These are phyloP conservation scores for Rhazya stricta DNA, from an alignment of 257 asterid genomes.

Conservation along the genomic window DNA sequence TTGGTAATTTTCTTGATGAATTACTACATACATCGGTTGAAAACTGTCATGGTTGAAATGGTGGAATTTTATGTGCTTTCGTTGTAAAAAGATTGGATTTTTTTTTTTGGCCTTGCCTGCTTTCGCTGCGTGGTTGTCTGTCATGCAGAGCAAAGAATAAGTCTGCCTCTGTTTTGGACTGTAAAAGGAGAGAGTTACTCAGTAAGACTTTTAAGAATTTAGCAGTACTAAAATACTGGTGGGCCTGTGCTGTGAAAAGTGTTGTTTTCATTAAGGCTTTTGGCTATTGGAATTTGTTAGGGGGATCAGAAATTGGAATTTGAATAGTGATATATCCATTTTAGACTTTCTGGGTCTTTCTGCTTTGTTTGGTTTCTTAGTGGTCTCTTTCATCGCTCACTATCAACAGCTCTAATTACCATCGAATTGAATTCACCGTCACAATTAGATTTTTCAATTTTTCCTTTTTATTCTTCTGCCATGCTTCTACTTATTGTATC, in stretches of 20 bases:
- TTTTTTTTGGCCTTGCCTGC: neutral
- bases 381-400: conserved; percentile 37
- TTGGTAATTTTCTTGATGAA: conserved; percentile 3
- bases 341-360: conserved; percentile 35
- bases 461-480: conserved; percentile 19
- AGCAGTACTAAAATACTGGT: conserved; percentile 10
- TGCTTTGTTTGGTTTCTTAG: conserved; percentile 44
- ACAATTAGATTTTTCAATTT: conserved; percentile 24
- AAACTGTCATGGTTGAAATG: neutral
- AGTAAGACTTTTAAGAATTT: neutral
- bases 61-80: neutral
- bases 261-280: conserved; percentile 37
- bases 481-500: conserved; percentile 31
- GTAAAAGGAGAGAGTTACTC: conserved; percentile 3
- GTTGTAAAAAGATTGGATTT: conserved; percentile 2
- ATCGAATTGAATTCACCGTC: conserved; percentile 33
- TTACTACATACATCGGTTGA: neutral
- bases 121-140: neutral
- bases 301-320: conserved; percentile 37
- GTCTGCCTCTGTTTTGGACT: neutral
- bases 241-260: conserved; percentile 50
- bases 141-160: neutral
- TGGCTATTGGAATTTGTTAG: conserved; percentile 42
- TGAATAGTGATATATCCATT: conserved; percentile 33
- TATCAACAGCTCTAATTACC: conserved; percentile 31